A percentile compares a stretch with the other conserved stretches of the same genome.
These are phyloP conservation scores for Prosopis cineraria DNA, from an alignment of 306 rosid species.

Conservation along the genomic window DNA sequence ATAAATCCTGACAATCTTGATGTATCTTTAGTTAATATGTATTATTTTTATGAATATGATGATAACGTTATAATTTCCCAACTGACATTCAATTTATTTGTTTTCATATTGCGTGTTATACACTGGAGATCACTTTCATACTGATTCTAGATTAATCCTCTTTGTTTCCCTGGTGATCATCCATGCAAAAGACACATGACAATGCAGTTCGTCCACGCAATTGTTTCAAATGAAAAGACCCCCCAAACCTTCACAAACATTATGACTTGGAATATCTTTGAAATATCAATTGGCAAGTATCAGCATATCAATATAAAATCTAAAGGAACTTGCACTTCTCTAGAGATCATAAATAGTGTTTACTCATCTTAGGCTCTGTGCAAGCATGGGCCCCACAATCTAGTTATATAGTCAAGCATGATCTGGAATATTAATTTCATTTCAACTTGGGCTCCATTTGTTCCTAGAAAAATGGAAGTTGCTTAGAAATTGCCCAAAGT, in stretches of 20 bases:
- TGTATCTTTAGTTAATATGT: neutral
- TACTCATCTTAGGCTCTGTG: neutral
- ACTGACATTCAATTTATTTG: neutral
- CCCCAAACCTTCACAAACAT: too few relatives aligned
- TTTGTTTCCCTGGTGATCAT: neutral
- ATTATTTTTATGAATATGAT: neutral
- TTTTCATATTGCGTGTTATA: neutral
- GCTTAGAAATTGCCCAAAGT: neutral
- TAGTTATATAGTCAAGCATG: neutral
- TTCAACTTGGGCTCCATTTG: neutral
- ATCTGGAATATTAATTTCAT: conserved; percentile 6
- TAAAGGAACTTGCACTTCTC: neutral
- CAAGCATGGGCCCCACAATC: neutral
- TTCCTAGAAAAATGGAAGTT: neutral
- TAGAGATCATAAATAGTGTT: neutral
- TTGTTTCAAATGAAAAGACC: neutral
- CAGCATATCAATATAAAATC: neutral
- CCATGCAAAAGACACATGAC: too few relatives aligned
- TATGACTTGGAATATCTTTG: neutral
- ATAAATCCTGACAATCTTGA: neutral
- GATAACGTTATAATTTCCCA: neutral
- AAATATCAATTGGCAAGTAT: neutral
- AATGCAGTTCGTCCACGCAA: too few relatives aligned
- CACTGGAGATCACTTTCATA: neutral
- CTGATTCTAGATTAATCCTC: neutral